Evolutionary conservation across 306 rosid genomes (phyloP).

Genomic region (Ormosia emarginata): DNA sequence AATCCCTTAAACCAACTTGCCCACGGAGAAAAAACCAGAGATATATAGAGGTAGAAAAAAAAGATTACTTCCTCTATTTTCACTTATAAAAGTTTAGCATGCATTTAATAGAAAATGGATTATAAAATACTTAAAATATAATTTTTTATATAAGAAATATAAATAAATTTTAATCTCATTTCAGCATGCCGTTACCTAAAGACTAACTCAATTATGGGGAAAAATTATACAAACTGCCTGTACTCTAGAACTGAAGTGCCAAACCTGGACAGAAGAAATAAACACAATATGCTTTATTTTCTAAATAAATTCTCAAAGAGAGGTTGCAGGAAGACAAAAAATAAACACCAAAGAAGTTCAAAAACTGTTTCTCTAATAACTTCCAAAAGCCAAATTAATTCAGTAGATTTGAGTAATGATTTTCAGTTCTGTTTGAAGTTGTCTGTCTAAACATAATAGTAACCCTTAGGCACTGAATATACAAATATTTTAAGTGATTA

Average conservation of each 20-base stretch:
- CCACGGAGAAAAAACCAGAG: not conserved
- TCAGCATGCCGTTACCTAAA: not conserved
- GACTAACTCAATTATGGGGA: not conserved
- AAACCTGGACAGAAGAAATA: not conserved
- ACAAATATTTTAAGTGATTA: not conserved
- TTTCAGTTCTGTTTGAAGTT: not conserved
- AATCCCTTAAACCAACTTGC: not conserved
- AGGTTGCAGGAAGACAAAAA: not conserved
- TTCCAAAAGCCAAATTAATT: not conserved
- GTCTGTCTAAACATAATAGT: not conserved
- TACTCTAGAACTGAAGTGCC: not conserved
- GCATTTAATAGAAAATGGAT: not conserved
- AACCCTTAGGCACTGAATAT: not conserved
- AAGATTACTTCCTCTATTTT: not conserved
- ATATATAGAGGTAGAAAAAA: not conserved
- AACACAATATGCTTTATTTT: not conserved
- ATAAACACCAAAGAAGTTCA: not conserved
- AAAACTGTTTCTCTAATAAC: not conserved
- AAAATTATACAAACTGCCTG: not conserved
- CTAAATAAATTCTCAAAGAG: not conserved
- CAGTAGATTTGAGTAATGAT: not conserved
- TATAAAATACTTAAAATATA: not conserved
- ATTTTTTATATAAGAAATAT: not conserved
- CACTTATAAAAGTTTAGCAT: not conserved
- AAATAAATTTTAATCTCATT: slow-evolving; percentile 1